Evolutionary conservation across 345 rosid genomes (phyloP), one percentile per base, ranked within the genome.

Genomic region (Stellera chamaejasme): DNA sequence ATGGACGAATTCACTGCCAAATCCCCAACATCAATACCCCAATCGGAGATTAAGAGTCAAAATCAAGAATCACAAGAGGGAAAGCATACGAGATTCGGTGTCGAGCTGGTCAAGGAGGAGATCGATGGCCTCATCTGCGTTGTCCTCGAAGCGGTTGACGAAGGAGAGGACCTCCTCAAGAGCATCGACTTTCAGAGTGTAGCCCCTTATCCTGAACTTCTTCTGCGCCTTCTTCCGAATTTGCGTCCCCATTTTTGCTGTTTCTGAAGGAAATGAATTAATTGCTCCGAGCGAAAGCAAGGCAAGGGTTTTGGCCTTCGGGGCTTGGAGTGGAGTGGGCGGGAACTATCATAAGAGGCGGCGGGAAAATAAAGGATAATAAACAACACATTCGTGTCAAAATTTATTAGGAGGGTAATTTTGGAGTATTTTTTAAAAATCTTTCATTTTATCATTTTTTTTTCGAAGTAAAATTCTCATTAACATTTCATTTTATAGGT

Each of bases 31-130:
- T 0, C 15, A 25, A 53, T 1, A 23, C 8, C 16, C 42, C 43
- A 16, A 36, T 10, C 2, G 51, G 6, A 12, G 45, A 42, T 10
- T 25, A 25, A 49, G 25, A 13, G 12, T 32, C 39, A 32, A 32
- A 8, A 2, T 32, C 28, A 11, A 47, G 27, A 6, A 14, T 26
- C n/a, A 19, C 43, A 10, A 11, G 46, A 46, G 61, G 45, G 10
- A 4, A 23, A 6, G 11, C 14, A 55, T 71, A 77, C 89, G 61
- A 10, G 81, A 63, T 62, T 76, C 80, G 25, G 60, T 65, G n/a
- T 77, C 82, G 67, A 88, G 90, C 44, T 84, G 67, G 54, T 92
- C 98, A 51, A 92, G 93, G 55, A 88, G 91, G 55, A 88, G 91
- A 61, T 84, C 80, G 65, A 82, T 88, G 44, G 86, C 65, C 56